Evolutionary conservation across 2,329 filamentous ascomycete species (phyloP), one percentile per base, ranked within the genome.

Genomic region (Talaromyces pinophilus): DNA sequence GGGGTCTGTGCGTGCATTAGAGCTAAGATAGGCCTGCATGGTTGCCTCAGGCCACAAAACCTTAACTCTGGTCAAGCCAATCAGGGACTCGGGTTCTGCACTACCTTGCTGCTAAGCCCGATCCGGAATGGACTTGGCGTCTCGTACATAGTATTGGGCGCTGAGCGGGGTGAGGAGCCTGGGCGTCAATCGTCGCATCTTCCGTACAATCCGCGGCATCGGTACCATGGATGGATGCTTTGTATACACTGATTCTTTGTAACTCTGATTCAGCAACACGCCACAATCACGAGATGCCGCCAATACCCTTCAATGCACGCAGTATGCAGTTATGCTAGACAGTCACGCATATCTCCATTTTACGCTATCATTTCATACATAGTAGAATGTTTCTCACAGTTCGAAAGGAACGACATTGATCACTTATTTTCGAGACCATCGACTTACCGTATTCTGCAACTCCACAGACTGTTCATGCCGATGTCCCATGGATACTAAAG

Each of bases 151-250:
- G 46, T 22, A 25, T 40, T 30, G 22, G 8, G 4, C 15, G 22
- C 30, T 52, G 48, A 28, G 44, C 30, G 46, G 60, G 50, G 48
- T 33, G 48, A 52, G 25, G 48, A 52, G 25, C 44, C 59, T 50
- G 42, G 46, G 44, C 25, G 25, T 62, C 42, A 52, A 38, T 62
- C 44, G 59, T 52, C 48, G 52, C 30, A 55, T 55, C 52, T 46
- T 60, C 57, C 57, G 60, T 42, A 48, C 28, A 50, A 52, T 62
- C 60, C 62, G 40, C 3, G 40, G 10, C 40, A 19, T 25, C 52
- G 19, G 62, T 48, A 64, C 62, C 62, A 42, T 64, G 62, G 62
- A 40, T 42, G 13, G 30, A 33, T 33, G 25, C n/a, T 13, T 11
- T 50, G n/a, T 40, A 22, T 19, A 13, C 33, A 25, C 11, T 4